phyloP scores from a whole-genome alignment of 192 early-diverging fungal genomes.

The Coemansia sp. region DNA sequence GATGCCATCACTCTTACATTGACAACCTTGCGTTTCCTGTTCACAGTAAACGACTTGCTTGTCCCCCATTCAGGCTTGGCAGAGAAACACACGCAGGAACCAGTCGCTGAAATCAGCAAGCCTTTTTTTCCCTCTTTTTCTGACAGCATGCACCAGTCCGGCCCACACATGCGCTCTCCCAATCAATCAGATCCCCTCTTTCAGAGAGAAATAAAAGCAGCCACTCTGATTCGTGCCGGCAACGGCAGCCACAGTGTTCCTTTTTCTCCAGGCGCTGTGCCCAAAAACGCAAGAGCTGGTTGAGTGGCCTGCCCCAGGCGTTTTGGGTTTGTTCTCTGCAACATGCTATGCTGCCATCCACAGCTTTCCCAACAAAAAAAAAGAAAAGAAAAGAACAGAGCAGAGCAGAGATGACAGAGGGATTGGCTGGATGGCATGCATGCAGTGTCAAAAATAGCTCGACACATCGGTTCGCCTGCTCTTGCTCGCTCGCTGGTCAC shows the following conservation, averaged over 20 bases:
- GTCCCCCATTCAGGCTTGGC: too few relatives aligned
- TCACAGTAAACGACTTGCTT: too few relatives aligned
- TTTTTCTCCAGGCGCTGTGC: neutral
- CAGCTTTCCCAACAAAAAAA: neutral
- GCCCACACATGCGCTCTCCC: neutral
- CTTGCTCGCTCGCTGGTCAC: neutral
- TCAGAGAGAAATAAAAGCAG: neutral
- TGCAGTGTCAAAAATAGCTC: neutral
- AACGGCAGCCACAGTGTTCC: too few relatives aligned
- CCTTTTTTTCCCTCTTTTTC: neutral
- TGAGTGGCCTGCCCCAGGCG: too few relatives aligned
- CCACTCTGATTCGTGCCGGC: neutral
- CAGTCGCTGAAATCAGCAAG: too few relatives aligned
- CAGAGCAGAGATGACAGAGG: neutral
- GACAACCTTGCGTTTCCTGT: too few relatives aligned
- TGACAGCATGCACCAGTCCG: neutral
- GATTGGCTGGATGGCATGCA: neutral
- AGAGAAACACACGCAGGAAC: too few relatives aligned
- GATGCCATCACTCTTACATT: too few relatives aligned
- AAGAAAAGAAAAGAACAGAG: neutral
- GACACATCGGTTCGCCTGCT: neutral
- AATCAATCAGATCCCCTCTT: neutral
- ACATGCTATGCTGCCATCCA: neutral
- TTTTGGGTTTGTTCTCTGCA: neutral
- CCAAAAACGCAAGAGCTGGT: neutral